Conservation (phyloP, 2,329 filamentous ascomycete genomes). For the Cladosporium sp. region DNA sequence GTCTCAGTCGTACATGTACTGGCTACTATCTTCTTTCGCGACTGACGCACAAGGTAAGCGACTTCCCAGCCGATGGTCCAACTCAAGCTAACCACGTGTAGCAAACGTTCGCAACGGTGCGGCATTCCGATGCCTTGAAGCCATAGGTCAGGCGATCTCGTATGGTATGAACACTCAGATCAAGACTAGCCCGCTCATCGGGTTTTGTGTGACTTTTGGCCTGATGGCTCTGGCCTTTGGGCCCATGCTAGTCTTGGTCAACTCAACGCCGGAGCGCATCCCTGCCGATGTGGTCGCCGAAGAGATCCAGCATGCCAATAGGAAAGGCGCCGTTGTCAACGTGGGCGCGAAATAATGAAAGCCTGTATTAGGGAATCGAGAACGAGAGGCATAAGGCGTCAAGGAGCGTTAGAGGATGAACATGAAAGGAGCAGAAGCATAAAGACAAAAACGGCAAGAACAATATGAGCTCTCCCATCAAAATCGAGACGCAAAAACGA, state of each 20-base stretch:
- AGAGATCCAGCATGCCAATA: not conserved
- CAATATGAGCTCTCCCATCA: too few relatives aligned
- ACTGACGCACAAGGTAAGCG: constrained; percentile 28
- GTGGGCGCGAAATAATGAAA: not conserved
- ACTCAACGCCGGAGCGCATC: constrained; percentile 31
- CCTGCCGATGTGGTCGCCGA: constrained; percentile 19
- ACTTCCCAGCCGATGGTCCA: constrained; percentile 26
- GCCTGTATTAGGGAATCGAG: too few relatives aligned
- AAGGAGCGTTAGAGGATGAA: too few relatives aligned
- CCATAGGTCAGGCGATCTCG: constrained; percentile 43
- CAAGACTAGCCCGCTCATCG: constrained; percentile 39
- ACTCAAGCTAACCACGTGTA: not conserved
- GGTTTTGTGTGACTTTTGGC: constrained; percentile 38
- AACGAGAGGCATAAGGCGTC: too few relatives aligned
- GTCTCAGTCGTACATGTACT: constrained; percentile 31
- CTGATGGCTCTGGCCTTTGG: constrained; percentile 29
- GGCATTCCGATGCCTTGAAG: constrained; percentile 34
- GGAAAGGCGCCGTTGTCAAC: not conserved
- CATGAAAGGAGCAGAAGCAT: too few relatives aligned
- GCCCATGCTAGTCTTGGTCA: constrained; percentile 32
- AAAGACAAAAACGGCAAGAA: too few relatives aligned
- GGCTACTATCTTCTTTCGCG: constrained; percentile 36
- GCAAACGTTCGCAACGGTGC: constrained; percentile 3
- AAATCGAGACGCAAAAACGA: too few relatives aligned
- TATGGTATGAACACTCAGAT: constrained; percentile 22